Evolutionary conservation across 306 rosid genomes (phyloP).

Genomic region (Castanea mollissima): DNA sequence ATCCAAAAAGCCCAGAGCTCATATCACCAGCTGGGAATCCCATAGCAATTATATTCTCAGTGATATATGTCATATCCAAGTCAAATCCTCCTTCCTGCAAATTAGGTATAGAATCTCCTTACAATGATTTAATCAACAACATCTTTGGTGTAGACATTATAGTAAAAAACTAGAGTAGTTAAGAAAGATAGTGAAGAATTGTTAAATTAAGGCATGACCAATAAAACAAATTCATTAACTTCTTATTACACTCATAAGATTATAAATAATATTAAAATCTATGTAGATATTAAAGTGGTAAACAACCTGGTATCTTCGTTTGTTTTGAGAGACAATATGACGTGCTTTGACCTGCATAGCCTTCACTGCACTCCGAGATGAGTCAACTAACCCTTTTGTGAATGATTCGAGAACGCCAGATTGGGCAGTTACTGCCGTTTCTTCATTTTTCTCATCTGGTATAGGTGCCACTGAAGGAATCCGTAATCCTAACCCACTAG

Average conservation of each 20-base stretch:
- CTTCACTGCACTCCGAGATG: conserved; percentile 77
- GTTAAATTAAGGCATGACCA: background rate
- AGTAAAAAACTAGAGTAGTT: background rate
- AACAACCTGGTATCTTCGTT: conserved; percentile 85
- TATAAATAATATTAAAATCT: conserved; percentile 17
- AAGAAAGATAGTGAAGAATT: background rate
- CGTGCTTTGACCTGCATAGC: conserved; percentile 96
- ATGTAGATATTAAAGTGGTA: conserved; percentile 8
- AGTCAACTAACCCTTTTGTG: conserved; percentile 67
- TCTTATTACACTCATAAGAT: background rate
- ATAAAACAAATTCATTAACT: background rate
- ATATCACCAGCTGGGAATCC: conserved; percentile 95
- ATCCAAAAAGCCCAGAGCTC: conserved; percentile 88
- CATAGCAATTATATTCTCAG: conserved; percentile 89
- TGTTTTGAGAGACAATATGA: conserved; percentile 85
- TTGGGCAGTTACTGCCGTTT: conserved; percentile 27
- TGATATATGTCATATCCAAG: conserved; percentile 85
- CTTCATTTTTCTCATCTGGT: conserved; percentile 34
- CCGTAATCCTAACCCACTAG: conserved; percentile 56
- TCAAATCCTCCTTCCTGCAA: conserved; percentile 87
- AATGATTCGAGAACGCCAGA: conserved; percentile 63
- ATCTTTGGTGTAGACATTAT: background rate
- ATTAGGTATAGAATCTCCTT: background rate
- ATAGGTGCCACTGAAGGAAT: conserved; percentile 28
- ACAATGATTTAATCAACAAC: background rate